Evolutionary conservation across 768 basidiomycete species (phyloP).

Genomic region (Dictyophora rubrovolvata): DNA sequence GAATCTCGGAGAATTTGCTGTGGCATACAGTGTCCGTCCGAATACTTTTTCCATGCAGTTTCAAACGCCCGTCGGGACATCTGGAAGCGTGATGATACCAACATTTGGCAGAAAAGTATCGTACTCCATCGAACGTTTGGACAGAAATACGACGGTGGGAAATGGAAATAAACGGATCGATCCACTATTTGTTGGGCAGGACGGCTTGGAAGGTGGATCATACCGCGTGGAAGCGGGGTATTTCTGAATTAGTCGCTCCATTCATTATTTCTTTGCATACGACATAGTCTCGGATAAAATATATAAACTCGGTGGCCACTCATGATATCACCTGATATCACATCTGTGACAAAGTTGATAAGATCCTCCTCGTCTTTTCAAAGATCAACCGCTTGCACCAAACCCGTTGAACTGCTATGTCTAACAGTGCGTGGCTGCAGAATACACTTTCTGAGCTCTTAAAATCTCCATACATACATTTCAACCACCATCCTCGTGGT

Average conservation of each 20-base stretch:
- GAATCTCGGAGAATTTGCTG: neutral
- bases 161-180: neutral
- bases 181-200: neutral
- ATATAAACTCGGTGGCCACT: no score
- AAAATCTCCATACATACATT: neutral
- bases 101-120: neutral
- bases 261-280: no score
- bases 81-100: constrained; percentile 1
- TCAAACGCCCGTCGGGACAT: neutral
- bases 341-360: no score
- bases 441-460: neutral
- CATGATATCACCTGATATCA: no score
- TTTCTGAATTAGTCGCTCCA: neutral
- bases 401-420: neutral
- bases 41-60: constrained; percentile 1
- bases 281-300: no score
- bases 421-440: neutral
- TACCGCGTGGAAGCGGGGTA: neutral
- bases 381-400: no score
- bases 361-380: no score
- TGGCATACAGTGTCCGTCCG: neutral
- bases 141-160: neutral
- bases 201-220: constrained; percentile 2
- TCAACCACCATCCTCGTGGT: neutral
- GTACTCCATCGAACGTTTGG: neutral